Percentiles rank a stretch among this genome's conserved stretches.
phyloP scores from a whole-genome alignment of 2,329 filamentous ascomycete species.

The Epichloe baconii region DNA sequence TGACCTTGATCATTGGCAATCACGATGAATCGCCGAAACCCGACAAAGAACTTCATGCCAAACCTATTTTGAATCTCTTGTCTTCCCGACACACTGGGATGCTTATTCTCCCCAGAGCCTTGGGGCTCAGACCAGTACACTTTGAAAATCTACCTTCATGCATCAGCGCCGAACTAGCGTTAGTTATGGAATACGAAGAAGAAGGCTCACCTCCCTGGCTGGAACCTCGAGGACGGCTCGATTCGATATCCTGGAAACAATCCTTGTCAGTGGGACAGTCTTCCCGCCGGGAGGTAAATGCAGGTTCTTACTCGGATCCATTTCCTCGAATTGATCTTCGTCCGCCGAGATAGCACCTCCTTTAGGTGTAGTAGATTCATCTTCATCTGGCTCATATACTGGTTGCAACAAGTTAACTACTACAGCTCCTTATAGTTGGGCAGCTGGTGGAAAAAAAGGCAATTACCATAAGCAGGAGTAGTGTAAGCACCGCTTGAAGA shows the following conservation, averaged over 20 bases:
- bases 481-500: neutral
- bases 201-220: slow-evolving; percentile 25
- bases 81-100: slow-evolving; percentile 20
- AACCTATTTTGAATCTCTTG: slow-evolving; percentile 21
- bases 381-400: slow-evolving; percentile 5
- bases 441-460: neutral
- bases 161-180: slow-evolving; percentile 1
- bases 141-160: slow-evolving; percentile 35
- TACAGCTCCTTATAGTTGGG: neutral
- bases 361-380: neutral
- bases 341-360: neutral
- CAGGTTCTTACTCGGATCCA: slow-evolving; percentile 24
- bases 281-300: no score
- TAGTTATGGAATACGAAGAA: no score
- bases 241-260: slow-evolving; percentile 24
- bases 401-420: neutral
- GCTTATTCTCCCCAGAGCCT: slow-evolving; percentile 21
- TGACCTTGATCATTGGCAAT: slow-evolving; percentile 38
- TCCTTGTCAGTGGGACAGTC: neutral
- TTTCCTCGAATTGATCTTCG: slow-evolving; percentile 9
- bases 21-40: slow-evolving; percentile 42
- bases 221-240: slow-evolving; percentile 25
- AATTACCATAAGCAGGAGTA: neutral
- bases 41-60: slow-evolving; percentile 30
- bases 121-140: slow-evolving; percentile 40